These are phyloP conservation scores for Beauveria rudraprayagi DNA, from an alignment of 2,329 filamentous ascomycete species.

Conservation along the genomic window DNA sequence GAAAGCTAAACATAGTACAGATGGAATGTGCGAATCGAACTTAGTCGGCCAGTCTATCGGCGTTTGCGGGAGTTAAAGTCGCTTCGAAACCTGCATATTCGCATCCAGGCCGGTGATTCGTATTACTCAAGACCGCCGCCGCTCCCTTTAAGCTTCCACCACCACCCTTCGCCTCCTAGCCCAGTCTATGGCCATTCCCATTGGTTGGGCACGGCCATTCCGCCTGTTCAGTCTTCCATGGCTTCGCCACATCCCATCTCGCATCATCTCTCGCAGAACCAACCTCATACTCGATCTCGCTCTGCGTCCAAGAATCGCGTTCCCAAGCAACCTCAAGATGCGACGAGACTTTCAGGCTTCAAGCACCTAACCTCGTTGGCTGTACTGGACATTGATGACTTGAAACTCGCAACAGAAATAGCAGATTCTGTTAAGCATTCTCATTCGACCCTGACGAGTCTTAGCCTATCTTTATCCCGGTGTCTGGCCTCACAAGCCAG, in stretches of 20 bases:
- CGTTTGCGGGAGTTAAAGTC: conserved; percentile 45
- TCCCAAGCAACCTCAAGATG: conserved; percentile 31
- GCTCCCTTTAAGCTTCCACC: conserved; percentile 20
- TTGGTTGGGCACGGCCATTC: conserved; percentile 19
- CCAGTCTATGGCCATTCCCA: conserved; percentile 14
- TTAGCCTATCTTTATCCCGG: conserved; percentile 53
- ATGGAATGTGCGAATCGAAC: conserved; percentile 58
- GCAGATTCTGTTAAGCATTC: conserved; percentile 47
- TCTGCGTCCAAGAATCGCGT: conserved; percentile 31
- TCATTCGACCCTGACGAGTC: conserved; percentile 42
- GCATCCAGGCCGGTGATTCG: conserved; percentile 50
- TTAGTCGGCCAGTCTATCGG: conserved; percentile 50
- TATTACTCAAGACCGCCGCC: conserved; percentile 43
- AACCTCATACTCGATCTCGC: conserved; percentile 18
- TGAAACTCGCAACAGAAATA: conserved; percentile 49
- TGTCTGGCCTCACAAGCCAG: conserved; percentile 36
- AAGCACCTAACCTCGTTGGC: conserved; percentile 43
- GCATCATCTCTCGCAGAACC: conserved; percentile 4
- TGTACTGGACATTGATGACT: conserved; percentile 52
- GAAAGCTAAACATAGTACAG: conserved; percentile 23
- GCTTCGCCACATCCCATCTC: conserved; percentile 8
- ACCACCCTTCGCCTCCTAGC: conserved; percentile 1
- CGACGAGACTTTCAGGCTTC: conserved; percentile 50
- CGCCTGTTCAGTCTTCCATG: conserved; percentile 17
- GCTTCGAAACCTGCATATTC: conserved; percentile 47